Percentiles rank a stretch among this genome's conserved stretches.
phyloP scores from a whole-genome alignment of 495 filamentous ascomycete species.

The Astrothelium macrocarpum region DNA sequence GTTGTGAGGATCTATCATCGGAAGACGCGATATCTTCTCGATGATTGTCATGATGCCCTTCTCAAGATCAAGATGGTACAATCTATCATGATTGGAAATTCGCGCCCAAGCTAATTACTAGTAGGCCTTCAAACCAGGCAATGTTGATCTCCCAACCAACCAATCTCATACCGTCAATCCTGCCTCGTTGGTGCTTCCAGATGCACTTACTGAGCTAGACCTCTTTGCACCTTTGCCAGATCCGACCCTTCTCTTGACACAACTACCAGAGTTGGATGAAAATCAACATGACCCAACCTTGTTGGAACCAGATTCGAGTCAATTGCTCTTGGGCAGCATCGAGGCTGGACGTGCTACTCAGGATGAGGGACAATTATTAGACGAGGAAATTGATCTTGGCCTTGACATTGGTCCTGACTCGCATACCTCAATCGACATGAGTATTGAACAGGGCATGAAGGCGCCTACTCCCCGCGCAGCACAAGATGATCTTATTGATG shows the following conservation, averaged over 20 bases:
- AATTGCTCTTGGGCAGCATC: conserved; percentile 22
- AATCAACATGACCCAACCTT: conserved; percentile 24
- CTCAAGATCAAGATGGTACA: conserved; percentile 97
- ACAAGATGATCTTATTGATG: conserved; percentile 61
- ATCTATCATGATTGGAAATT: background rate
- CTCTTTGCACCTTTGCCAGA: conserved; percentile 48
- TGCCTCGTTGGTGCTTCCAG: conserved; percentile 51
- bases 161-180: conserved; percentile 38
- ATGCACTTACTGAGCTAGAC: conserved; percentile 82
- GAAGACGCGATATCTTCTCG: conserved; percentile 89
- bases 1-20: conserved; percentile 95
- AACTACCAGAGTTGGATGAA: conserved; percentile 17
- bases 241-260: conserved; percentile 28
- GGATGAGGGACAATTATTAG: conserved; percentile 44
- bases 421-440: conserved; percentile 44
- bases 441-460: conserved; percentile 78
- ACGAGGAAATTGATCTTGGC: conserved; percentile 48
- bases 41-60: conserved; percentile 94
- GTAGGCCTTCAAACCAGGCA: conserved; percentile 47
- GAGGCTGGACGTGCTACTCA: conserved; percentile 17
- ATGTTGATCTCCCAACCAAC: conserved; percentile 42
- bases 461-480: conserved; percentile 48
- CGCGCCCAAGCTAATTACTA: conserved; percentile 9
- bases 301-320: conserved; percentile 31
- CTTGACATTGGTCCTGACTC: conserved; percentile 51